Conservation (phyloP, 768 basidiomycete genomes). For the Agrocybe praecox region DNA sequence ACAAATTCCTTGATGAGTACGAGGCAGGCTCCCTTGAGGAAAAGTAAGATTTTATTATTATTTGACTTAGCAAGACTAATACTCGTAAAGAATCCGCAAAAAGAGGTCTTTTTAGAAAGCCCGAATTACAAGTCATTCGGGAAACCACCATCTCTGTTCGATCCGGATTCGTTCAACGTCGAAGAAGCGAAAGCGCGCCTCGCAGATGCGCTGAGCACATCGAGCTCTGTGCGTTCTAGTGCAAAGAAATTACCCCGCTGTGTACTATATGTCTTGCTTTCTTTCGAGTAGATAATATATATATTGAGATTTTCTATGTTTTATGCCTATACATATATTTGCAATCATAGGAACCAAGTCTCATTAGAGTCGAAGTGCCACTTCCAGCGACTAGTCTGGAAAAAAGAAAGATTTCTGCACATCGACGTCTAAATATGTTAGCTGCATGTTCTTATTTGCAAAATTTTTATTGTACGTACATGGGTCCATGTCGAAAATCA, state of each 20-base stretch:
- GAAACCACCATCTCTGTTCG: constrained; percentile 23
- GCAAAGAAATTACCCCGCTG: constrained; percentile 28
- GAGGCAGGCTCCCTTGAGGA: constrained; percentile 11
- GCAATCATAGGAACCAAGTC: too few species aligned
- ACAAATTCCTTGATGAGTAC: constrained; percentile 21
- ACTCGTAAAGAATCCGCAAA: constrained; percentile 19
- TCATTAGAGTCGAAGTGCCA: too few species aligned
- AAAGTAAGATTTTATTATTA: constrained; percentile 8
- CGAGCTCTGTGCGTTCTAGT: constrained; percentile 27
- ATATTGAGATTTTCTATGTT: too few species aligned
- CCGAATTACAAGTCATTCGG: constrained; percentile 30
- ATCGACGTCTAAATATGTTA: too few species aligned
- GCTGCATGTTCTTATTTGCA: too few species aligned
- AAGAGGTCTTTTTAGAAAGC: constrained; percentile 29
- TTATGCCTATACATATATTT: too few species aligned
- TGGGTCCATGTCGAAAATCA: too few species aligned
- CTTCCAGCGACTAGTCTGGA: too few species aligned
- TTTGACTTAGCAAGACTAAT: background rate
- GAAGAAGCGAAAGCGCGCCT: constrained; percentile 22
- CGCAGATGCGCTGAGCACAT: constrained; percentile 21
- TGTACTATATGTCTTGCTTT: too few species aligned
- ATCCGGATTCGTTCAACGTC: constrained; percentile 25
- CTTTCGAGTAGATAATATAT: too few species aligned
- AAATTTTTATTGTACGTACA: too few species aligned
- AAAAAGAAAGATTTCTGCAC: too few species aligned